Evolutionary conservation across 352 stramenopile species (phyloP), one percentile per base, ranked within the genome.

Genomic region (Elongisporangium prolatum): DNA sequence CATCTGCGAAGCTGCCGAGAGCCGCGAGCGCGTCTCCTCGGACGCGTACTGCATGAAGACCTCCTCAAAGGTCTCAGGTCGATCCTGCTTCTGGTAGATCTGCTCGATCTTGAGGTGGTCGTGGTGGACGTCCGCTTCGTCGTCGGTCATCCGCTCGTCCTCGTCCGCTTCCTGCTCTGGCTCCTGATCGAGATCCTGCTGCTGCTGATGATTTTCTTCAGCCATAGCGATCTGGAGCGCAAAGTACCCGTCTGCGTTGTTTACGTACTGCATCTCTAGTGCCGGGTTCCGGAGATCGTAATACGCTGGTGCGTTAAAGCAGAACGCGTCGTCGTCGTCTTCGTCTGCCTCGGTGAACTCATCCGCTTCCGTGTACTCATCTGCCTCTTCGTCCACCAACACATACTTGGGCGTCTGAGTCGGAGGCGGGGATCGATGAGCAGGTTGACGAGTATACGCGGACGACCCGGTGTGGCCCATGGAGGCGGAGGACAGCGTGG

Each of bases 181-280:
- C 10, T 44, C 34, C 1, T 17, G 34, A 13, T 44, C 34, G 34
- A 17, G 34, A 44, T 11, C 28, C 4, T 40, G 28, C 28, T 40
- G 16, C 48, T 53, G 14, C 16, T 48, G 10, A 1, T n/a, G n/a
- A n/a, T 24, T 16, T 1, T 67, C 49, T 14, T 61, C 47, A 21
- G 48, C 47, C 51, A 68, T 63, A 0, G 69, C 57, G 20, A 44
- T 21, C 17, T 65, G 64, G 9, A 70, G 72, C 20, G 74, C 86
- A 50, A 94, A 94, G 61, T 94, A 94, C 8, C 82, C 85, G 57
- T 94, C 85, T 10, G 85, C 82, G 54, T 94, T 92, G 71, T 92
- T 92, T 34, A 94, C 80, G 64, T 94, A 94, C 56, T 65, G 74
- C 47, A 59, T 72, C 68, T 94, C 85, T 21, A 84, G 67, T 55